Evolutionary conservation across 2,329 filamentous ascomycete species (phyloP).

Genomic region (Hypomyces rosellus): DNA sequence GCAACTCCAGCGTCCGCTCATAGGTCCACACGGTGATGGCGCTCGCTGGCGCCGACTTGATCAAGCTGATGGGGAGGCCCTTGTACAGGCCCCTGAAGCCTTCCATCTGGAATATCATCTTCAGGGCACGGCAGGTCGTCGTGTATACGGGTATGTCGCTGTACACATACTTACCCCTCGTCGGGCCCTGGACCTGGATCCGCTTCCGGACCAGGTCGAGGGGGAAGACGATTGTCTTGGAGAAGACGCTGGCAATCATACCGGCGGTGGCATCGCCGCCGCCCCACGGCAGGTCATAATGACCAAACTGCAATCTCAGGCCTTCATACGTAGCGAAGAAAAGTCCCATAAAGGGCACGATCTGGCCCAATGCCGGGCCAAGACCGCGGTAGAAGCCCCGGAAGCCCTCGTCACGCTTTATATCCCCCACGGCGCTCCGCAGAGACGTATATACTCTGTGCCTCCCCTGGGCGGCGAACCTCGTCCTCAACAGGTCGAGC

Average conservation of each 20-base stretch:
- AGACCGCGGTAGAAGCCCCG: constrained; percentile 85
- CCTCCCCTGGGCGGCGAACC: constrained; percentile 91
- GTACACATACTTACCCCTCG: constrained; percentile 69
- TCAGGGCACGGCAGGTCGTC: constrained; percentile 59
- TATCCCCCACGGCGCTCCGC: constrained; percentile 61
- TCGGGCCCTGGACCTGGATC: constrained; percentile 92
- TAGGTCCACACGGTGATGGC: constrained; percentile 95
- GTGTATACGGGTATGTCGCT: constrained; percentile 81
- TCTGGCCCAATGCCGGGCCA: constrained; percentile 74
- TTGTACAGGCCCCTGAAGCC: constrained; percentile 78
- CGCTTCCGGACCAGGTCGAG: constrained; percentile 89
- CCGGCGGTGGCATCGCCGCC: constrained; percentile 80
- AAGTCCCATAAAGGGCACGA: constrained; percentile 93
- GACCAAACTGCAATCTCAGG: constrained; percentile 54
- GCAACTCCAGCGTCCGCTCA: constrained; percentile 62
- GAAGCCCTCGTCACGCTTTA: constrained; percentile 66
- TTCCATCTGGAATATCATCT: constrained; percentile 62
- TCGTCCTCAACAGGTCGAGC: constrained; percentile 83
- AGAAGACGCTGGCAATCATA: constrained; percentile 67
- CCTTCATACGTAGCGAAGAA: constrained; percentile 90
- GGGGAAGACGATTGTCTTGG: constrained; percentile 89
- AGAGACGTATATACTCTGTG: constrained; percentile 73
- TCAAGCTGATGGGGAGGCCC: constrained; percentile 77
- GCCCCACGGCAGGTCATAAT: constrained; percentile 58
- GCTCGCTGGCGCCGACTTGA: constrained; percentile 91